phyloP scores from a whole-genome alignment of 192 early-diverging fungal species.

The Obelidium mucronatum region DNA sequence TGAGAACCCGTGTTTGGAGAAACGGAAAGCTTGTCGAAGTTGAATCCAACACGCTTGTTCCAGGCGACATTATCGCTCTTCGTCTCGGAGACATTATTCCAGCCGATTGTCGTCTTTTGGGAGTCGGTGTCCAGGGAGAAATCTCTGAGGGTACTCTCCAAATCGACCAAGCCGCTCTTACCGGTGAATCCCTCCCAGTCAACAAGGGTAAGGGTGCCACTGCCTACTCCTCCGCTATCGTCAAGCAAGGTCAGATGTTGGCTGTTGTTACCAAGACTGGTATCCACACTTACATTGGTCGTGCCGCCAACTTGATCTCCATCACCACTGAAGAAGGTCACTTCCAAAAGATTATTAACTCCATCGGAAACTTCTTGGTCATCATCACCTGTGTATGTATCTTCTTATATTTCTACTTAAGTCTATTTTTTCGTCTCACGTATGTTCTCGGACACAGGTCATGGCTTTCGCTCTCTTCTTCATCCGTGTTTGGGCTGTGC shows the following conservation, averaged over 20 bases:
- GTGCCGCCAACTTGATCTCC: conserved; percentile 91
- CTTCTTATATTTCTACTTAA: conserved; percentile 25
- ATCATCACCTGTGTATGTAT: conserved; percentile 59
- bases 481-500: conserved; percentile 57
- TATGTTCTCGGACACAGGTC: conserved; percentile 1
- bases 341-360: conserved; percentile 90
- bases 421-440: too few species aligned
- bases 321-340: conserved; percentile 91
- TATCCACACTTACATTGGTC: conserved; percentile 91
- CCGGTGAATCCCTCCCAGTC: conserved; percentile 92
- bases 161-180: conserved; percentile 93
- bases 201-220: conserved; percentile 83
- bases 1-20: conserved; percentile 83
- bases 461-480: conserved; percentile 72
- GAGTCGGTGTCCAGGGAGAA: conserved; percentile 63
- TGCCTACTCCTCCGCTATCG: conserved; percentile 91
- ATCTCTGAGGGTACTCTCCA: conserved; percentile 78
- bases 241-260: conserved; percentile 95
- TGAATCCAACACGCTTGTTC: conserved; percentile 83
- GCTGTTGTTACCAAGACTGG: conserved; percentile 96
- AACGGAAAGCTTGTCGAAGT: conserved; percentile 82
- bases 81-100: conserved; percentile 95
- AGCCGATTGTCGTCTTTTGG: conserved; percentile 86
- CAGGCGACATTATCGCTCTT: conserved; percentile 90
- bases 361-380: conserved; percentile 91